phyloP scores from a whole-genome alignment of 1,284 basidiomycete species.

The Papiliotrema nemorosa region DNA sequence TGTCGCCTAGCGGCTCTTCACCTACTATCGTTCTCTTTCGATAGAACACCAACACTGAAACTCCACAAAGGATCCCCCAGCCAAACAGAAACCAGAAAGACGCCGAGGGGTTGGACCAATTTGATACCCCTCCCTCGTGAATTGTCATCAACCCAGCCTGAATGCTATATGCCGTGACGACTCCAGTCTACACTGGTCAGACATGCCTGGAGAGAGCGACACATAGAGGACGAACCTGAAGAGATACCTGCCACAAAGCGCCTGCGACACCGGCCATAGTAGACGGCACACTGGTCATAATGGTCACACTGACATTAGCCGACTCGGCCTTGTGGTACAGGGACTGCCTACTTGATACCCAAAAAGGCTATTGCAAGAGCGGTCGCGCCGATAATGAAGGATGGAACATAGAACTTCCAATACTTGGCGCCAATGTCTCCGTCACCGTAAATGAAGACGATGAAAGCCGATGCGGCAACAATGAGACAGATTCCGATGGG shows the following conservation, averaged over 20 bases:
- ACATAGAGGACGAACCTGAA: conserved; percentile 16
- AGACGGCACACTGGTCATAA: conserved; percentile 36
- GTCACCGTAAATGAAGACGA: conserved; percentile 25
- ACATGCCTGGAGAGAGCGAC: background rate
- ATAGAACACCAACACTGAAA: conserved; percentile 2
- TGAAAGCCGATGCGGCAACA: conserved; percentile 19
- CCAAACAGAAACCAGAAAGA: conserved; percentile 39
- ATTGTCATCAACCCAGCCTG: conserved; percentile 43
- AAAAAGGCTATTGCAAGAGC: conserved; percentile 6
- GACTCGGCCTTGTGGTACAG: background rate
- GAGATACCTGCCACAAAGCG: conserved; percentile 35
- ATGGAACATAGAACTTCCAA: conserved; percentile 39
- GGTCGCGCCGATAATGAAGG: conserved; percentile 1
- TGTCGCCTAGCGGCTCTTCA: background rate
- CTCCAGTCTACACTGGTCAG: background rate
- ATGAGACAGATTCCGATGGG: conserved; percentile 16
- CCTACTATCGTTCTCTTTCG: background rate
- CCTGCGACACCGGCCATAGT: conserved; percentile 38
- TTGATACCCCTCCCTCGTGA: conserved; percentile 27
- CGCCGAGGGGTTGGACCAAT: conserved; percentile 31
- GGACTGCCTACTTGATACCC: conserved; percentile 19
- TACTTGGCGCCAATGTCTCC: conserved; percentile 30
- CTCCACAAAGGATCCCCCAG: conserved; percentile 29
- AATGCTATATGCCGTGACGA: conserved; percentile 33
- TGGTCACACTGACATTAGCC: conserved; percentile 19